Conservation (phyloP, 2,329 filamentous ascomycete genomes). For the Paraconiothyrium brasiliense region DNA sequence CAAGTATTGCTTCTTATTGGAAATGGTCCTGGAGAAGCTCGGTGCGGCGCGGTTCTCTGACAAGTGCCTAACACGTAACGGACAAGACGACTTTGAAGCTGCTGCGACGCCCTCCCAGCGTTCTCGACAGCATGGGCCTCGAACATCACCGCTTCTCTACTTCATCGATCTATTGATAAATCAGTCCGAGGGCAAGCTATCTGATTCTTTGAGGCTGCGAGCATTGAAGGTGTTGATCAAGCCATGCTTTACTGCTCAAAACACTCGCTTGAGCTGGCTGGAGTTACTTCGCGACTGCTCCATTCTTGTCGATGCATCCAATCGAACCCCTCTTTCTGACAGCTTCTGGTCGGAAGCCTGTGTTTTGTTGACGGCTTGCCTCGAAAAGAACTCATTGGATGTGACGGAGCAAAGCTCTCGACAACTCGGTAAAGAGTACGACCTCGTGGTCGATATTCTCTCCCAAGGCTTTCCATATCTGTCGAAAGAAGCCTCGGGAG, state of each 20-base stretch:
- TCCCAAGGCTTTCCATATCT: conserved; percentile 63
- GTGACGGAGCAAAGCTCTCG: conserved; percentile 35
- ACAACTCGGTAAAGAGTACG: conserved; percentile 73
- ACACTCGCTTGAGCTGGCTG: conserved; percentile 46
- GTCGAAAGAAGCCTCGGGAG: conserved; percentile 27
- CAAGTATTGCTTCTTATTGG: conserved; percentile 62
- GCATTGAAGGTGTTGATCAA: conserved; percentile 61
- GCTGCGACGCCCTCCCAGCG: conserved; percentile 73
- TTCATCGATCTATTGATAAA: conserved; percentile 70
- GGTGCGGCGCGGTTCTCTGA: conserved; percentile 61
- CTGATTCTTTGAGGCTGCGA: conserved; percentile 49
- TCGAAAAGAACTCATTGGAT: conserved; percentile 35
- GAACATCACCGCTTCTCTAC: conserved; percentile 71
- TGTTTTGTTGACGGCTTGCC: conserved; percentile 29
- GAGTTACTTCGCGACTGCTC: conserved; percentile 51
- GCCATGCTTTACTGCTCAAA: conserved; percentile 63
- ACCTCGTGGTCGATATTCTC: conserved; percentile 73
- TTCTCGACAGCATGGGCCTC: conserved; percentile 55
- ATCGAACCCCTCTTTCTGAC: conserved; percentile 28
- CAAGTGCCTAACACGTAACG: conserved; percentile 61
- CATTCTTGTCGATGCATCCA: conserved; percentile 31
- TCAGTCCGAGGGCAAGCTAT: conserved; percentile 46
- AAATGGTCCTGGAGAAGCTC: conserved; percentile 60
- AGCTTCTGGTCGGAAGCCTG: conserved; percentile 44
- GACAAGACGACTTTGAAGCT: conserved; percentile 68